Conservation (phyloP, 805 yeast species). For the Barnettozyma sucrosica region DNA sequence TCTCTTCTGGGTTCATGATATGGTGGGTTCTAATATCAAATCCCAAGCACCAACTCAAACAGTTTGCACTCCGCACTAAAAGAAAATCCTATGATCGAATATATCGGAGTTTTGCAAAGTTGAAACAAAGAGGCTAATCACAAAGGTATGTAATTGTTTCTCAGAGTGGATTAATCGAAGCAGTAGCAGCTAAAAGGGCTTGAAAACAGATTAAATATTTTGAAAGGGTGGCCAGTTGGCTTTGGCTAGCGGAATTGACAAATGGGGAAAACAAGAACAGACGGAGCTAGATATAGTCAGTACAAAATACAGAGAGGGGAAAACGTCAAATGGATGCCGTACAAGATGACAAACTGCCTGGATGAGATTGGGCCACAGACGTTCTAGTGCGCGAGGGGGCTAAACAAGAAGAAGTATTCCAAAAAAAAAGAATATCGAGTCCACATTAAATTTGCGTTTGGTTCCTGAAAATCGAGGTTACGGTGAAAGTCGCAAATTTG, state of each 20-base stretch:
- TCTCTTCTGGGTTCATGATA: neutral
- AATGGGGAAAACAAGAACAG: neutral
- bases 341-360: neutral
- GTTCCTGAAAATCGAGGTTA: neutral
- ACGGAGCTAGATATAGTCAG: too few species aligned
- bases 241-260: neutral
- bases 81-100: too few species aligned
- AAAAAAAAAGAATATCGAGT: too few species aligned
- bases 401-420: too few species aligned
- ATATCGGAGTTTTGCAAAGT: neutral
- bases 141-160: neutral
- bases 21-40: too few species aligned
- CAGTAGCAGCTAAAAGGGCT: neutral
- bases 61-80: neutral
- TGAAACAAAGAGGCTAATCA: neutral
- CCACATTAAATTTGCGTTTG: neutral
- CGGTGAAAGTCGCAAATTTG: neutral
- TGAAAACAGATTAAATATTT: neutral
- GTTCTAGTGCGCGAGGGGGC: neutral
- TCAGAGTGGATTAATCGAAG: too few species aligned
- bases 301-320: too few species aligned
- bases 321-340: too few species aligned
- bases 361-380: neutral
- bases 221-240: neutral
- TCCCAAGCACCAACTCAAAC: neutral